Percentiles rank a stretch among this genome's conserved stretches.
These are phyloP conservation scores for Ustilago loliicola DNA, from an alignment of 1,284 basidiomycete genomes.

Conservation along the genomic window DNA sequence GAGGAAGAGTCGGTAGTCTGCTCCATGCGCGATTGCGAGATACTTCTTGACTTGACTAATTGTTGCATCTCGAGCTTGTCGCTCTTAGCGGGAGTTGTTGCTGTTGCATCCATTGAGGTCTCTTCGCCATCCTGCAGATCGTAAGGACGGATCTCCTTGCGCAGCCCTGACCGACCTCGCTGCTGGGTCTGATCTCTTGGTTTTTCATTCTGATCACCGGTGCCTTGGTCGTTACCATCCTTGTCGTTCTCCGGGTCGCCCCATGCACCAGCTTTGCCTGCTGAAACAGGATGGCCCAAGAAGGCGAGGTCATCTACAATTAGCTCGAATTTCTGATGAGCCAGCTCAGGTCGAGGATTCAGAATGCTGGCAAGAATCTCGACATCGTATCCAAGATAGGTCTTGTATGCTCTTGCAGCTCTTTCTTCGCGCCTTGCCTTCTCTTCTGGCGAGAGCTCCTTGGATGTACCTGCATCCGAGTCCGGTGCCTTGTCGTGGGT, in stretches of 20 bases:
- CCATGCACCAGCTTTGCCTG: conserved; percentile 72
- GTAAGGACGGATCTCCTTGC: conserved; percentile 45
- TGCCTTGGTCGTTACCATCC: conserved; percentile 6
- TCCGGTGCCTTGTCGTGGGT: conserved; percentile 36
- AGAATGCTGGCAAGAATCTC: conserved; percentile 86
- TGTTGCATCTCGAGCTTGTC: neutral
- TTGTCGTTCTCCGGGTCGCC: conserved; percentile 16
- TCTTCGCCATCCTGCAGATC: conserved; percentile 21
- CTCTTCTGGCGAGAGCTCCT: conserved; percentile 47
- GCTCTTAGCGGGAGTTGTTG: neutral
- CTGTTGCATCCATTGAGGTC: neutral
- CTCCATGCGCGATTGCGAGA: conserved; percentile 19
- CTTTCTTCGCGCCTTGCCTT: conserved; percentile 44
- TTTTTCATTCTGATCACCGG: neutral
- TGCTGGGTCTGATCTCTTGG: conserved; percentile 10
- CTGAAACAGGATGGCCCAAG: conserved; percentile 91
- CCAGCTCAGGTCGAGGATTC: conserved; percentile 81
- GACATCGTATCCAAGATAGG: conserved; percentile 82
- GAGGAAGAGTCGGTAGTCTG: conserved; percentile 12
- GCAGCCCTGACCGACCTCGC: conserved; percentile 40
- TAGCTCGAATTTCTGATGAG: conserved; percentile 94
- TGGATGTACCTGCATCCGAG: conserved; percentile 41
- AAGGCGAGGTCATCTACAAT: conserved; percentile 93
- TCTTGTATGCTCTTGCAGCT: conserved; percentile 71
- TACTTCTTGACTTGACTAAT: conserved; percentile 10